Conservation (phyloP, 495 filamentous ascomycete species). For the Staphylotrichum longicolle region DNA sequence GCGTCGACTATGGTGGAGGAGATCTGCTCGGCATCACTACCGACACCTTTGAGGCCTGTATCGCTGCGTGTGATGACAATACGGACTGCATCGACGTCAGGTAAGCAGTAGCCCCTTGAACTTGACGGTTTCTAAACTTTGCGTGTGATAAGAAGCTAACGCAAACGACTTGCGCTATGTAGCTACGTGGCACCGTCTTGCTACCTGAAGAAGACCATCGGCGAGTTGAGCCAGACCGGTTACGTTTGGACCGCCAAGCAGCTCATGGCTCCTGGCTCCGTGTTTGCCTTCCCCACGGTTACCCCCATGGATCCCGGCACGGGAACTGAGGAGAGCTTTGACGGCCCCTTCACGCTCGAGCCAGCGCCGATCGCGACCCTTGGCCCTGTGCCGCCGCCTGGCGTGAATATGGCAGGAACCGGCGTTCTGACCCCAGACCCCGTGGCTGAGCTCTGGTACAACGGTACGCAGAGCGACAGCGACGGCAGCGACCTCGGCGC, state of each 20-base stretch:
- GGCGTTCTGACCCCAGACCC: conserved; percentile 13
- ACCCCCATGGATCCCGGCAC: not conserved
- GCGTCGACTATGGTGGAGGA: conserved; percentile 3
- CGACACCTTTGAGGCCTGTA: not conserved
- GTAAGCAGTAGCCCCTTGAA: not conserved
- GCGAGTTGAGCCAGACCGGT: not conserved
- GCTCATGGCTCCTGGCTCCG: conserved; percentile 2
- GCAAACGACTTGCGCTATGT: too few species aligned
- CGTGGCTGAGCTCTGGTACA: conserved; percentile 9
- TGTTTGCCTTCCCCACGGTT: conserved; percentile 4
- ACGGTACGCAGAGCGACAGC: conserved; percentile 10
- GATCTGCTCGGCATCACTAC: not conserved
- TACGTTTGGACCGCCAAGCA: conserved; percentile 10
- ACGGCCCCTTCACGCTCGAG: not conserved
- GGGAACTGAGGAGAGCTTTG: conserved; percentile 1
- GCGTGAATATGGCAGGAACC: conserved; percentile 13
- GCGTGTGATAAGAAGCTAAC: too few species aligned
- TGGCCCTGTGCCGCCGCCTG: conserved; percentile 2
- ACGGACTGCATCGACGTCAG: conserved; percentile 1
- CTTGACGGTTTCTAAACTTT: too few species aligned
- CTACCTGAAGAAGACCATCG: not conserved
- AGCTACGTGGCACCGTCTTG: conserved; percentile 7
- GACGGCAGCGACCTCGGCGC: conserved; percentile 5
- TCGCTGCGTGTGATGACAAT: conserved; percentile 7
- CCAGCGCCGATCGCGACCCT: not conserved